phyloP scores from a whole-genome alignment of 2,329 filamentous ascomycete genomes.

The Neophaeococcomyces aloes region DNA sequence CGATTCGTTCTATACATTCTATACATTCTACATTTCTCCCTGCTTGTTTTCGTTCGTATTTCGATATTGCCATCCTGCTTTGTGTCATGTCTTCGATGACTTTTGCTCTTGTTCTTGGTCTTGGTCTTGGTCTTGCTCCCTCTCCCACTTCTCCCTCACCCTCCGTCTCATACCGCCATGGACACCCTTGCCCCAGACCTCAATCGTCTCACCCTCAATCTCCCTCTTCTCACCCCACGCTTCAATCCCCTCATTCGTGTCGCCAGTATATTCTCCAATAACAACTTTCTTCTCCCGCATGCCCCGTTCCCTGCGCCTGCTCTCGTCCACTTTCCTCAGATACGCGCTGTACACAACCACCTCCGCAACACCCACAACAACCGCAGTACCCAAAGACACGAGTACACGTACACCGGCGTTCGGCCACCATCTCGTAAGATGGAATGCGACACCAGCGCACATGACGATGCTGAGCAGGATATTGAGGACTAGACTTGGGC shows the following conservation, averaged over 20 bases:
- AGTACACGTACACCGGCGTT: constrained; percentile 27
- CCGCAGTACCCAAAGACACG: constrained; percentile 30
- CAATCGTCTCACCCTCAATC: constrained; percentile 22
- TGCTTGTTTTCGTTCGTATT: not conserved
- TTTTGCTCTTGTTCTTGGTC: not conserved
- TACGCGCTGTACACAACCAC: constrained; percentile 38
- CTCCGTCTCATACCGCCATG: constrained; percentile 33
- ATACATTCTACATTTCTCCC: too few species aligned
- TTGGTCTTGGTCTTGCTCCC: constrained; percentile 14
- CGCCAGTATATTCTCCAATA: constrained; percentile 25
- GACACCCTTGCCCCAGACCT: constrained; percentile 33
- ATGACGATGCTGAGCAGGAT: constrained; percentile 78
- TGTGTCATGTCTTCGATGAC: not conserved
- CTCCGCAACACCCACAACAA: constrained; percentile 38
- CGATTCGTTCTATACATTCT: too few species aligned
- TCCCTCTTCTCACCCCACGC: not conserved
- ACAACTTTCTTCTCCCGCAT: constrained; percentile 52
- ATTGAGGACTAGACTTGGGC: constrained; percentile 63
- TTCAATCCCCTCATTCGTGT: constrained; percentile 1
- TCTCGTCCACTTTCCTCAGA: constrained; percentile 33
- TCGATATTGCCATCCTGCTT: not conserved
- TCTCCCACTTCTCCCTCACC: constrained; percentile 31
- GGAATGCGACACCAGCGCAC: constrained; percentile 39
- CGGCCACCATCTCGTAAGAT: constrained; percentile 25
- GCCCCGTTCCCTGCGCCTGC: constrained; percentile 29